Conservation (phyloP, 768 basidiomycete species). For the Dioszegia aurantiaca region DNA sequence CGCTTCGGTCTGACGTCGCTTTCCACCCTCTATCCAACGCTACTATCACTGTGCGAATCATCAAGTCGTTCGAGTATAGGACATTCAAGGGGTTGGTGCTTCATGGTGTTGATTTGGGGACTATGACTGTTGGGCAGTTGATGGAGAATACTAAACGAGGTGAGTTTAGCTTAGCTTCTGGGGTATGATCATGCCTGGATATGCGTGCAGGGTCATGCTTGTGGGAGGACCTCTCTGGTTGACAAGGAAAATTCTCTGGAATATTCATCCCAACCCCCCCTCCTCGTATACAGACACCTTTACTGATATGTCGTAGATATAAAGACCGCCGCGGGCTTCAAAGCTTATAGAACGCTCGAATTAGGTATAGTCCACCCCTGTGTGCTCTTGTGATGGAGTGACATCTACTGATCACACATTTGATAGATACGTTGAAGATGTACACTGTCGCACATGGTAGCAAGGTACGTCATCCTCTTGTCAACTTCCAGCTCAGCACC, state of each 20-base stretch:
- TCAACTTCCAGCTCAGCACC: not conserved
- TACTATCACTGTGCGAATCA: conserved; percentile 82
- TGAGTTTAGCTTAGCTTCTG: conserved; percentile 48
- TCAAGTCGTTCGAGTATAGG: conserved; percentile 91
- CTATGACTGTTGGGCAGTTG: conserved; percentile 72
- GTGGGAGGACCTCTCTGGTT: too few relatives aligned
- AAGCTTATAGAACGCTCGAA: conserved; percentile 71
- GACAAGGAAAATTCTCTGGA: too few relatives aligned
- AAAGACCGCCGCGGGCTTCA: conserved; percentile 73
- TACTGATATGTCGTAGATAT: not conserved
- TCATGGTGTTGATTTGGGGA: conserved; percentile 72
- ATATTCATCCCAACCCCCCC: not conserved
- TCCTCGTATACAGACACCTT: not conserved
- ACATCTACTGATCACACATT: not conserved
- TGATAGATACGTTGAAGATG: conserved; percentile 82
- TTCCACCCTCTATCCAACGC: conserved; percentile 59
- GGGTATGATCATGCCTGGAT: too few relatives aligned
- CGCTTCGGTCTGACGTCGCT: conserved; percentile 22
- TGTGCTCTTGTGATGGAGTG: not conserved
- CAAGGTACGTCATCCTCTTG: conserved; percentile 61
- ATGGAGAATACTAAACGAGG: conserved; percentile 70
- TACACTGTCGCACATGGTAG: conserved; percentile 93
- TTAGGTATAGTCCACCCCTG: conserved; percentile 60
- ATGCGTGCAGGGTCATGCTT: too few relatives aligned
- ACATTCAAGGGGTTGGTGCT: conserved; percentile 85